Evolutionary conservation across 176 grass and related monocot species (phyloP).

Genomic region (Avena insularis): DNA sequence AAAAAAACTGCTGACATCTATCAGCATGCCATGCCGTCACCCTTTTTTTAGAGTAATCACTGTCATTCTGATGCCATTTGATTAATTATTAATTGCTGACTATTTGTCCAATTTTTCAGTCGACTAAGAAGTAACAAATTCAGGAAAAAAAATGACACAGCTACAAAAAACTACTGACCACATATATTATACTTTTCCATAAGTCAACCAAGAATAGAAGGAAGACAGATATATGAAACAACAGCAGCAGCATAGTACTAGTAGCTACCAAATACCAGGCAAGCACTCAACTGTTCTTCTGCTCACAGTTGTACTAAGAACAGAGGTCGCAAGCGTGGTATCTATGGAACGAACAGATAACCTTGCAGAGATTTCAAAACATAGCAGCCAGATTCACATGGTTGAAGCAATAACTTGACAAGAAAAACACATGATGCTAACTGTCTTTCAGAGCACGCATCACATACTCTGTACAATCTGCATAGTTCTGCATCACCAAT

Average conservation of each 20-base stretch:
- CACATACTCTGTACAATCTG: not conserved
- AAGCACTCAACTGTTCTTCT: not conserved
- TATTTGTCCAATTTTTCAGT: too few species aligned
- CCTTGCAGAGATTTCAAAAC: not conserved
- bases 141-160: too few species aligned
- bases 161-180: too few species aligned
- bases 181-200: too few species aligned
- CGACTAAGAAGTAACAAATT: too few species aligned
- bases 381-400: slow-evolving; percentile 9
- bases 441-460: slow-evolving; percentile 7
- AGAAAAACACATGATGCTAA: slow-evolving; percentile 14
- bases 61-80: too few species aligned
- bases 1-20: slow-evolving; percentile 46
- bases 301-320: slow-evolving; percentile 10
- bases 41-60: not conserved
- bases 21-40: not conserved
- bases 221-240: not conserved
- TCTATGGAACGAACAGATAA: slow-evolving; percentile 11
- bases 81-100: too few species aligned
- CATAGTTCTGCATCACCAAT: slow-evolving; percentile 3
- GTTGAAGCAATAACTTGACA: not conserved
- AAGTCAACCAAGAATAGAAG: not conserved
- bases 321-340: not conserved
- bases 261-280: not conserved
- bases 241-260: not conserved